Base-by-base conservation (phyloP, 345 rosid species). In the Stellera chamaejasme region DNA sequence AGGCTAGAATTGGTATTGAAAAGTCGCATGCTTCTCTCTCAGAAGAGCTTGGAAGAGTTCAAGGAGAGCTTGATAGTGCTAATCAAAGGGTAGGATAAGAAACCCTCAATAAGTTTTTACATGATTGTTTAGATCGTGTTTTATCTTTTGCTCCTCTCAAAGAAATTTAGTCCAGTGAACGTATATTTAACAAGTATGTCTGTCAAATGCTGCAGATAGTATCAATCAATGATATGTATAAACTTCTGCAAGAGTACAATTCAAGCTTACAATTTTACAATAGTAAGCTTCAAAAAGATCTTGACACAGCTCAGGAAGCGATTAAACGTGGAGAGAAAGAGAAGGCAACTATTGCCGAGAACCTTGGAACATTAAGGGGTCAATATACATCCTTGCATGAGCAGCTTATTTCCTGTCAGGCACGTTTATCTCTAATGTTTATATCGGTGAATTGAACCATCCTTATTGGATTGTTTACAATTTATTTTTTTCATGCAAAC, bases 221-320 rank as follows among this genome's bases (percentile, higher is more conserved):
- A n/a, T 87, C 99, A 5, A 69, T 87, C 9, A 89, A 79, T 76
- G 99, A 93, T 66, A 93, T 93, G 97, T 93, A 93, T 83, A 87
- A 84, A 79, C 80, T 86, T 50, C 62, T 93, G 52, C 99, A 86
- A 67, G 99, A 93, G 69, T 93, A 89, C 69, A 93, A 93, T 65
- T 77, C 94, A 55, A 88, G 99, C 79, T 75, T 93, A 74, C 99
- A 93, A 74, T 80, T 79, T 48, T 93, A 93, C 61, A 93, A 93
- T 56, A 78, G 82, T 73, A 93, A 89, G 62, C 97, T 93, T 51
- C 99, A 93, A 78, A 75, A 79, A n/a, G 99, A 93, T 66, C 84
- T 93, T 62, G 92, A 83, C 53, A 61, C 81, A 63, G 85, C 97
- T 54, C 91, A 79, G 2, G 99, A 87, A 68, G 75, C 71, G 47